A percentile compares a stretch with the other conserved stretches of the same genome.
Evolutionary conservation across 345 rosid genomes (phyloP).

Genomic region (Salix exigua): DNA sequence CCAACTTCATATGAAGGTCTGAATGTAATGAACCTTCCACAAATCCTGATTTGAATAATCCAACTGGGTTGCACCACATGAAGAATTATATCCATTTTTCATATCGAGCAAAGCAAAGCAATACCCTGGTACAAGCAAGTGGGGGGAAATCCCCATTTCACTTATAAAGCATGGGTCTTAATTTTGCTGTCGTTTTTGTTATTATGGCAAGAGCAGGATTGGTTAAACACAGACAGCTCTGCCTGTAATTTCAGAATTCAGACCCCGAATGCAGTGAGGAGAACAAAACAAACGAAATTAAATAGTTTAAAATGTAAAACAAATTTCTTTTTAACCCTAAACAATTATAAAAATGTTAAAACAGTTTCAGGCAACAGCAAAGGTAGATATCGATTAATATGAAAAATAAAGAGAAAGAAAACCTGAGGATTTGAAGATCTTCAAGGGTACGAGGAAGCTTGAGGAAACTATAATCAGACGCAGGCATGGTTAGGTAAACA

Average conservation of each 20-base stretch:
- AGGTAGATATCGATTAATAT: not conserved
- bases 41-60: not conserved
- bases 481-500: conserved; percentile 85
- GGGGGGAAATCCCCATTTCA: not conserved
- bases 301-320: not conserved
- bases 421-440: conserved; percentile 92
- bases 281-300: not conserved
- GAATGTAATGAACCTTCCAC: not conserved
- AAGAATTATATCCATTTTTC: not conserved
- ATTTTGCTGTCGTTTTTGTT: too few species aligned
- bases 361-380: not conserved
- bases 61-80: not conserved
- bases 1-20: not conserved
- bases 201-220: too few species aligned
- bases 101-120: not conserved
- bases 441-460: conserved; percentile 80
- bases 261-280: not conserved
- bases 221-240: not conserved
- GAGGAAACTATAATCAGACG: conserved; percentile 93
- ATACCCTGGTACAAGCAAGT: not conserved
- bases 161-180: not conserved
- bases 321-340: too few species aligned
- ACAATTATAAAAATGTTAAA: not conserved
- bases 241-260: not conserved
- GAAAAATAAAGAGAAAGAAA: not conserved